These are phyloP conservation scores for Acarospora socialis DNA, from an alignment of 2,329 filamentous ascomycete genomes.

Conservation along the genomic window DNA sequence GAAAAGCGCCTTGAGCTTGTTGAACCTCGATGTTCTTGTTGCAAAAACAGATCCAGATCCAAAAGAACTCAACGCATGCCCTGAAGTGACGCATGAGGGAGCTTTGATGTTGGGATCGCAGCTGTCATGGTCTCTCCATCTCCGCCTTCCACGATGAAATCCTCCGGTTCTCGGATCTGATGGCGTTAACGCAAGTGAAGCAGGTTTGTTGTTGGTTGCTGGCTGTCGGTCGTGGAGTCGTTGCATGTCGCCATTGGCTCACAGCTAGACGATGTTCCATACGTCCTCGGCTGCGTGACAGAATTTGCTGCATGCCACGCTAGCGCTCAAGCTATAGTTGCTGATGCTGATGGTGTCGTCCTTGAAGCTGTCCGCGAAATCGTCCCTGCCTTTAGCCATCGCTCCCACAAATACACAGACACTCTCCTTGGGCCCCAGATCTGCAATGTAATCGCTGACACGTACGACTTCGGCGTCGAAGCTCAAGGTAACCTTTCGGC, in stretches of 20 bases:
- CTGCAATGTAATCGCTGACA: conserved; percentile 76
- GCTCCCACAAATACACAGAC: conserved; percentile 96
- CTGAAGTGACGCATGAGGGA: conserved; percentile 31
- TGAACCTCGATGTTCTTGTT: conserved; percentile 74
- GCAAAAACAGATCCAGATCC: conserved; percentile 68
- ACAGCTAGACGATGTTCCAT: conserved; percentile 70
- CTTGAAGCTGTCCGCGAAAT: conserved; percentile 86
- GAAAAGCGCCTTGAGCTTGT: conserved; percentile 55
- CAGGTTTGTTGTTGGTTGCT: no score
- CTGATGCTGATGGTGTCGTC: conserved; percentile 98
- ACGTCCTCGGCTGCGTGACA: conserved; percentile 95
- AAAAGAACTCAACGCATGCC: conserved; percentile 52
- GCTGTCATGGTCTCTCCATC: conserved; percentile 26
- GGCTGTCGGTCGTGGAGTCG: no score
- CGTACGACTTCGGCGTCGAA: conserved; percentile 82
- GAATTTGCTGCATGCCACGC: conserved; percentile 98
- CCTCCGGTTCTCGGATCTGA: no score
- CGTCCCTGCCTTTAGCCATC: conserved; percentile 94
- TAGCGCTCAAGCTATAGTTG: conserved; percentile 93
- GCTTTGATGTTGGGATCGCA: conserved; percentile 61
- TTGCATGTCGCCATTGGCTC: neutral
- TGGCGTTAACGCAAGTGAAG: no score
- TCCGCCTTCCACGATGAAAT: no score
- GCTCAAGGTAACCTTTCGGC: conserved; percentile 91
- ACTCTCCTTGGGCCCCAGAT: conserved; percentile 68